Base-by-base conservation (phyloP, 352 stramenopile species). In the Globisporangium spinosum region DNA sequence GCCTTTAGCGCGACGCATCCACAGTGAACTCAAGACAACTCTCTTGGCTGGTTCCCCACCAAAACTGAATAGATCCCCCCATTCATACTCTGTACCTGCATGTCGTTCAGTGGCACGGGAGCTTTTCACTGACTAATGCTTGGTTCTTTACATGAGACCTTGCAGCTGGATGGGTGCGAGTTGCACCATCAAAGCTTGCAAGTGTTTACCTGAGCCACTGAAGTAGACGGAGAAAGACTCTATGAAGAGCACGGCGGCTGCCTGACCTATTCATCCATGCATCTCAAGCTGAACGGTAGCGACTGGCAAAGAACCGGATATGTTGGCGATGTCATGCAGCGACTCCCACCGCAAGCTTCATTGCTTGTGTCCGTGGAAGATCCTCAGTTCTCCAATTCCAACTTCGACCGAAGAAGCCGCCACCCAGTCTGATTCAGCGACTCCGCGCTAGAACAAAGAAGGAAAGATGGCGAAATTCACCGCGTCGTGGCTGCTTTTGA, bases 121-220 rank as follows among this genome's bases (percentile, higher is more conserved):
- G 56, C 56, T 62, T 27, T n/a, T 62, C 56, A 22, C 49, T 47
- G 35, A 38, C 34, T 40, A 40, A 40, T 15, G 8, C 3, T 34
- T 13, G 8, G 8, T 35, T 40, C 54, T 64, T 64, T 64, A 64
- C 58, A 64, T 64, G 38, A 64, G 9, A 22, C 38, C 38, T 55
- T 51, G 40, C 61, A 67, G 47, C 61, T 67, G 61, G 47, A 32
- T 67, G 61, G 61, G 49, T 67, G 20, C 27, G 43, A 23, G 17
- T 22, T 23, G 43, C 43, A 62, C 23, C 20, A 43, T 47, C 9
- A 0, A 62, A 47, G 20, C n/a, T 17, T 32, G 9, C 12, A 43
- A 20, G 22, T 12, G 17, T 10, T 34, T 58, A 49, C 40, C 40
- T 15, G 40, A 49, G 40, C 5, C 40, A 49, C 40, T 29, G 56